These are phyloP conservation scores for Termitomyces sp. DNA, from an alignment of 768 basidiomycete species.

Conservation along the genomic window DNA sequence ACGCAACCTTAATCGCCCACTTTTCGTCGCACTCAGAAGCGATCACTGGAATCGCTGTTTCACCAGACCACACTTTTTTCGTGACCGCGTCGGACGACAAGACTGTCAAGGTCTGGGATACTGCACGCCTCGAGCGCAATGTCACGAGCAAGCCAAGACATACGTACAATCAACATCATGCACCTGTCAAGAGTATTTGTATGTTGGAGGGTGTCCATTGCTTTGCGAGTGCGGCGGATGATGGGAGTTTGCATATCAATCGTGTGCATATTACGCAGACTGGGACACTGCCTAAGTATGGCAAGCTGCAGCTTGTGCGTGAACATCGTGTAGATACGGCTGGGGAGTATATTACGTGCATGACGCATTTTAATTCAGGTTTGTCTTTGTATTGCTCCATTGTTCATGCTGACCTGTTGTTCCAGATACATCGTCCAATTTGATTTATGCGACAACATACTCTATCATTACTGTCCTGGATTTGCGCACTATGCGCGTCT, in stretches of 20 bases:
- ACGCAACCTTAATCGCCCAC: conserved; percentile 80
- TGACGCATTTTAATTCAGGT: conserved; percentile 81
- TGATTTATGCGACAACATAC: conserved; percentile 83
- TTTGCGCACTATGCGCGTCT: conserved; percentile 73
- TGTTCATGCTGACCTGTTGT: neutral
- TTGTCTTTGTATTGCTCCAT: conserved; percentile 4
- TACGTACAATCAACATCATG: conserved; percentile 57
- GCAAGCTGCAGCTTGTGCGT: conserved; percentile 71
- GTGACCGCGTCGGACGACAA: conserved; percentile 92
- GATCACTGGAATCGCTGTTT: conserved; percentile 76
- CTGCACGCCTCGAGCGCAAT: conserved; percentile 88
- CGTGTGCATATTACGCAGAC: conserved; percentile 69
- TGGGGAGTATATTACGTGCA: conserved; percentile 79
- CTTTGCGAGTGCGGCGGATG: conserved; percentile 81
- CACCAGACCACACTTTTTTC: conserved; percentile 94
- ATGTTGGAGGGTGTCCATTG: conserved; percentile 85
- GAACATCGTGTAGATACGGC: conserved; percentile 69
- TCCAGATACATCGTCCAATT: conserved; percentile 65
- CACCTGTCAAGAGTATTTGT: conserved; percentile 63
- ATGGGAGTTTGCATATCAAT: conserved; percentile 80
- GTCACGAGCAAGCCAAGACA: conserved; percentile 81
- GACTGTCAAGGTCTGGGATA: conserved; percentile 90
- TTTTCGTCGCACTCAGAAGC: conserved; percentile 77
- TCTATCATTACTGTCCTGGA: conserved; percentile 74
- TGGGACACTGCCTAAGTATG: conserved; percentile 76